phyloP scores from a whole-genome alignment of 176 grass and related monocot genomes.

The Pontederia paniculata region DNA sequence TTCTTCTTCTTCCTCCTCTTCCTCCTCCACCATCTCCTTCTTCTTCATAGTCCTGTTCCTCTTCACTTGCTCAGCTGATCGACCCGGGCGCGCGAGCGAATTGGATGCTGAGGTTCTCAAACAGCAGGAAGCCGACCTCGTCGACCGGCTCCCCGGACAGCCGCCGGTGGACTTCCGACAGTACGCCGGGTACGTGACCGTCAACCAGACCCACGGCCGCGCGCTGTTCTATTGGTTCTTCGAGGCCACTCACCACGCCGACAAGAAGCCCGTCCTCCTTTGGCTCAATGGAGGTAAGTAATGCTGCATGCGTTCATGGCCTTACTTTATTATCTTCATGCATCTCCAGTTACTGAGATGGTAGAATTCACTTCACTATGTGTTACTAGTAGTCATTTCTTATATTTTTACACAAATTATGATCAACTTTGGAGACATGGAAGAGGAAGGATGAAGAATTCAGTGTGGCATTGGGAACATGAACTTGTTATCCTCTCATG shows the following conservation, averaged over 20 bases:
- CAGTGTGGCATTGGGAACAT: too few species aligned
- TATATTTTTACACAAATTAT: too few species aligned
- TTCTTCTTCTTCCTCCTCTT: conserved; percentile 3
- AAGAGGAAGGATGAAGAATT: too few species aligned
- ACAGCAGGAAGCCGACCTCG: conserved; percentile 70
- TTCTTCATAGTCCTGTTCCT: too few species aligned
- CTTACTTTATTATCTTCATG: too few species aligned
- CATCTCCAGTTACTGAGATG: too few species aligned
- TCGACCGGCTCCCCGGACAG: conserved; percentile 62
- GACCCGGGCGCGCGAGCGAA: background rate
- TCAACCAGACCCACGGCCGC: conserved; percentile 62
- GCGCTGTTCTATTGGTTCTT: conserved; percentile 86
- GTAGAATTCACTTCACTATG: too few species aligned
- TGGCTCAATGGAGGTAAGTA: conserved; percentile 65
- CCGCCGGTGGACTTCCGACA: conserved; percentile 63
- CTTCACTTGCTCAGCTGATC: background rate
- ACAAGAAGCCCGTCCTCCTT: conserved; percentile 40
- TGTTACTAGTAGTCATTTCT: too few species aligned
- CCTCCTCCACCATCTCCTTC: conserved; percentile 1
- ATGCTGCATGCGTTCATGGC: too few species aligned
- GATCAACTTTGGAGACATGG: too few species aligned
- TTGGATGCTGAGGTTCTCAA: conserved; percentile 14
- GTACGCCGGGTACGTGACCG: conserved; percentile 91
- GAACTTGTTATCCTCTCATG: too few species aligned
- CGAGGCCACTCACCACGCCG: conserved; percentile 32